phyloP scores from a whole-genome alignment of 2,329 filamentous ascomycete species.

The Lachnum nothofagi region DNA sequence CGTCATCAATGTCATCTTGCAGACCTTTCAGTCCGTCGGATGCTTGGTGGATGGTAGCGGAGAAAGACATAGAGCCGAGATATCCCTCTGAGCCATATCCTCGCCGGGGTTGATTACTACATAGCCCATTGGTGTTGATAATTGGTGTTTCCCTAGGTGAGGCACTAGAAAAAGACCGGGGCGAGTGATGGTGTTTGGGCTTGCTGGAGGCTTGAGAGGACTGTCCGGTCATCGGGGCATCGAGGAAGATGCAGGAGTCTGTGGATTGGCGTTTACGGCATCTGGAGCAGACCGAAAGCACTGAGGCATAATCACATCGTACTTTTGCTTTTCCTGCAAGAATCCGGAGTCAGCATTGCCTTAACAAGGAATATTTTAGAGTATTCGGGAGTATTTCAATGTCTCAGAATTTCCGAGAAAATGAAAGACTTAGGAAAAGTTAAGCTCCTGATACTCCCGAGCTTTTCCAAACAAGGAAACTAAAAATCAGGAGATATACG shows the following conservation, averaged over 20 bases:
- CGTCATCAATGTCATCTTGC: constrained; percentile 5
- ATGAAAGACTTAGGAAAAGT: too few relatives aligned
- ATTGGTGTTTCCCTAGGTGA: too few relatives aligned
- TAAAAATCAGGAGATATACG: too few relatives aligned
- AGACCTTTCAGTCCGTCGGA: constrained; percentile 1
- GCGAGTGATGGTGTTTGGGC: background rate
- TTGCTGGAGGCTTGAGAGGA: background rate
- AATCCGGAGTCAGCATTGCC: too few relatives aligned
- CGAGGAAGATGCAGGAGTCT: constrained; percentile 11
- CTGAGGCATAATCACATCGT: constrained; percentile 10
- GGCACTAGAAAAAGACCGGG: background rate
- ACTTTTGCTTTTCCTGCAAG: constrained; percentile 20
- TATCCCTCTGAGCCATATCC: constrained; percentile 5
- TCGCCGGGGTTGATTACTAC: background rate
- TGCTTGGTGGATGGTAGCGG: constrained; percentile 9
- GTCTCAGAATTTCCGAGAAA: too few relatives aligned
- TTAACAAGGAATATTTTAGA: too few relatives aligned
- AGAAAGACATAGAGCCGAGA: constrained; percentile 13
- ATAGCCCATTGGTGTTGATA: too few relatives aligned
- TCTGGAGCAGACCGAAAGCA: constrained; percentile 6
- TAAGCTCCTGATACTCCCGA: too few relatives aligned
- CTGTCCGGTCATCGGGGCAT: constrained; percentile 14
- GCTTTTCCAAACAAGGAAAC: too few relatives aligned
- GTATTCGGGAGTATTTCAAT: too few relatives aligned
- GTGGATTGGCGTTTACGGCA: constrained; percentile 14